Conservation (phyloP, 2,329 filamentous ascomycete genomes). For the Fusarium siculi region DNA sequence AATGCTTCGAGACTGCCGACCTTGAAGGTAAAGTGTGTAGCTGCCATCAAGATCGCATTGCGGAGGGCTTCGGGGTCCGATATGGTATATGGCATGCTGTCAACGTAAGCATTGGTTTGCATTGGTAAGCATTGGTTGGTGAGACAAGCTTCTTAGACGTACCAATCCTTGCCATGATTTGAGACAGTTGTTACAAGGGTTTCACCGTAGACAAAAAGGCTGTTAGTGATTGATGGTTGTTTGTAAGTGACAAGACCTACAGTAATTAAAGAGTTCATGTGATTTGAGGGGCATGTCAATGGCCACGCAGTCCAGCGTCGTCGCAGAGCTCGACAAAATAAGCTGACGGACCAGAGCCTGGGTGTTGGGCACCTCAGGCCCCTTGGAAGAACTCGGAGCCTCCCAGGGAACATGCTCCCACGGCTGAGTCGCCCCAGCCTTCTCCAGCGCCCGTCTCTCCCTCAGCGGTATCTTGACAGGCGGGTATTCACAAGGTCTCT, state of each 20-base stretch:
- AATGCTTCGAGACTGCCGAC: background rate
- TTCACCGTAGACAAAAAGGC: background rate
- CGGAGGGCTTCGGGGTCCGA: slow-evolving; percentile 9
- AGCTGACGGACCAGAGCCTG: background rate
- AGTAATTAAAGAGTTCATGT: slow-evolving; percentile 24
- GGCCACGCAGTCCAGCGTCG: background rate
- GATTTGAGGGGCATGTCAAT: slow-evolving; percentile 19
- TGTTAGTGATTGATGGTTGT: background rate
- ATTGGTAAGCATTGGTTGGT: background rate
- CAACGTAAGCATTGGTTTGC: background rate
- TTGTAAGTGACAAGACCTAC: background rate
- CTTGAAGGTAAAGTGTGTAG: slow-evolving; percentile 18
- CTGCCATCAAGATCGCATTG: slow-evolving; percentile 10
- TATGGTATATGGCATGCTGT: slow-evolving; percentile 1
- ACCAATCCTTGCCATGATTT: background rate
- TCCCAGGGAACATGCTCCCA: slow-evolving; percentile 5
- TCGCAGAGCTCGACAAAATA: background rate
- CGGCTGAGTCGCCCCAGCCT: background rate
- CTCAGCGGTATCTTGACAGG: slow-evolving; percentile 10
- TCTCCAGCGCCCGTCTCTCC: slow-evolving; percentile 15
- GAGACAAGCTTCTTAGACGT: rapidly evolving
- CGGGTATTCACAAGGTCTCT: slow-evolving; percentile 2
- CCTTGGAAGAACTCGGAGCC: background rate
- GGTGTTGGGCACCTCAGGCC: background rate
- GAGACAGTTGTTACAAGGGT: background rate